A percentile compares a stretch with the other conserved stretches of the same genome.
Evolutionary conservation across 192 early-diverging fungal genomes (phyloP).

Genomic region (Entrophospora sp.): DNA sequence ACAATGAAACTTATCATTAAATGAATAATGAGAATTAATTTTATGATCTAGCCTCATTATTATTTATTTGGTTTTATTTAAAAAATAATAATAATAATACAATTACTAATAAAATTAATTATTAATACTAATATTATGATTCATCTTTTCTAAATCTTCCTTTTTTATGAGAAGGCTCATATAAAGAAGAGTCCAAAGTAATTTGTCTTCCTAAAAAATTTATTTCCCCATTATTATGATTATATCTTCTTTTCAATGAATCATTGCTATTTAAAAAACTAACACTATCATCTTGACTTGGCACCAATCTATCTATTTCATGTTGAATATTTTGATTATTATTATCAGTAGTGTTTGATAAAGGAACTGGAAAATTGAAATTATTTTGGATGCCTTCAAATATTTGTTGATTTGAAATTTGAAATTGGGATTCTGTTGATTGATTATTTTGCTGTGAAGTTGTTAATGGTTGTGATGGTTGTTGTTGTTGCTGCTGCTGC

Average conservation of each 20-base stretch:
- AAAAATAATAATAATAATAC: no score
- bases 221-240: neutral
- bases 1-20: no score
- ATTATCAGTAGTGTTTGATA: no score
- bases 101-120: no score
- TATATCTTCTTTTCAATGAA: neutral
- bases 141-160: constrained; percentile 6
- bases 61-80: no score
- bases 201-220: neutral
- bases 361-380: constrained; percentile 11
- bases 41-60: no score
- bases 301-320: constrained; percentile 14
- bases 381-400: neutral
- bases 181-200: neutral
- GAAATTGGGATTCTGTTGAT: neutral
- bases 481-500: neutral
- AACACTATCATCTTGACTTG: constrained; percentile 16
- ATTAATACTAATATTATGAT: no score
- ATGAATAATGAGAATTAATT: no score
- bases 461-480: neutral
- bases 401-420: neutral
- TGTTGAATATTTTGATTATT: neutral
- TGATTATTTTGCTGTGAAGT: neutral
- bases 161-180: neutral
- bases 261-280: constrained; percentile 1